Evolutionary conservation across 306 rosid species (phyloP).

Genomic region (Crotalaria pallida): DNA sequence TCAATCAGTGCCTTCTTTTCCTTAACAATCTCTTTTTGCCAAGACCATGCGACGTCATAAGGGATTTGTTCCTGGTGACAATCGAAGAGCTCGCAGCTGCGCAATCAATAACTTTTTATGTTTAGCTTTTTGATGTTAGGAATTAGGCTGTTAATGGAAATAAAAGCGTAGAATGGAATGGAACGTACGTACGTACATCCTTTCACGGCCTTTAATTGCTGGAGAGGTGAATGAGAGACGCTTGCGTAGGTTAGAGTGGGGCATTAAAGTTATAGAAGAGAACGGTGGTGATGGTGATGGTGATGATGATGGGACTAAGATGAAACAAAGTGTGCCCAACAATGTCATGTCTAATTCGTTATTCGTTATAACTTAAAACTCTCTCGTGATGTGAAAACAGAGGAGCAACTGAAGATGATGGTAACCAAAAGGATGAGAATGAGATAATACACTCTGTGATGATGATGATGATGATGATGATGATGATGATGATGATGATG

Average conservation of each 20-base stretch:
- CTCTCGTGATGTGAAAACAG: neutral
- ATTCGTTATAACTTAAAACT: neutral
- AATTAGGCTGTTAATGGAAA: slow-evolving; percentile 2
- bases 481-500: no score
- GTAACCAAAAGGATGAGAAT: neutral
- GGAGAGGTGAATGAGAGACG: neutral
- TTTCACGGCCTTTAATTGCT: neutral
- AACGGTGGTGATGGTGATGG: slow-evolving; percentile 1
- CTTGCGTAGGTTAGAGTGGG: neutral
- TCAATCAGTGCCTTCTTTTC: slow-evolving; percentile 34
- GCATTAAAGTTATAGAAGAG: neutral
- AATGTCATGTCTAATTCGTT: slow-evolving; percentile 26
- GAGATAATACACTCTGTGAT: no score
- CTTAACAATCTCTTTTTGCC: slow-evolving; percentile 35
- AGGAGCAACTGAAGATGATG: neutral
- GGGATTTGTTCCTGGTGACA: slow-evolving; percentile 54
- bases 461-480: no score
- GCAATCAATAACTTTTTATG: neutral
- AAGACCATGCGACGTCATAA: slow-evolving; percentile 45
- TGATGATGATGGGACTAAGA: slow-evolving; percentile 10
- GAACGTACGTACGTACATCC: slow-evolving; percentile 46
- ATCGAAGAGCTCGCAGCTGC: slow-evolving; percentile 70
- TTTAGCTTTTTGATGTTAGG: neutral
- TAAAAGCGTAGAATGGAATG: neutral
- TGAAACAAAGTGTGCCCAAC: neutral